These are phyloP conservation scores for Lactuca sativa DNA, from an alignment of 129 eudicot species.

Conservation along the genomic window DNA sequence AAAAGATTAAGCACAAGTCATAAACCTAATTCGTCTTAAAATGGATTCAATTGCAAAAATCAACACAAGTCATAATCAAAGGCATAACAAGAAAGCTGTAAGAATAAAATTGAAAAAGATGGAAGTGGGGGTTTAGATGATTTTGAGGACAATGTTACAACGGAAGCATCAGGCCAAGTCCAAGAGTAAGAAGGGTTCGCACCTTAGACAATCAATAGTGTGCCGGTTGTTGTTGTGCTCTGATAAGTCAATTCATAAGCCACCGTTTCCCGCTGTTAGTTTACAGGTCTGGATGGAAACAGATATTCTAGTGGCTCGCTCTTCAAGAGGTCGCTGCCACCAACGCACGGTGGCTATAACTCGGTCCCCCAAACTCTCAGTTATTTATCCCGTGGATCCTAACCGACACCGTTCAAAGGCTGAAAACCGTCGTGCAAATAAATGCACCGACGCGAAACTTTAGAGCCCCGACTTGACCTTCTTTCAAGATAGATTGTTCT, in stretches of 20 bases:
- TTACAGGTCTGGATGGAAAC: not conserved
- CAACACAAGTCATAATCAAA: too few relatives aligned
- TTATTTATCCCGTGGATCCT: slow-evolving; percentile 19
- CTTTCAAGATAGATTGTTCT: not conserved
- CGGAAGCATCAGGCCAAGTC: too few relatives aligned
- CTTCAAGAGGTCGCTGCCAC: not conserved
- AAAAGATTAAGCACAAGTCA: too few relatives aligned
- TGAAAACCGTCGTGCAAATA: not conserved
- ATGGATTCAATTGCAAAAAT: too few relatives aligned
- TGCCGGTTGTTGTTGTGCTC: slow-evolving; percentile 31
- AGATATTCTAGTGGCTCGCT: slow-evolving; percentile 16
- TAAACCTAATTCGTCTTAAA: too few relatives aligned
- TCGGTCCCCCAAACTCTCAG: slow-evolving; percentile 17
- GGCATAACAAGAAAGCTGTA: too few relatives aligned
- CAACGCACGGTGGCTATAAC: slow-evolving; percentile 26
- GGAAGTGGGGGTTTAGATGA: slow-evolving; percentile 17
- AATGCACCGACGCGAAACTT: not conserved
- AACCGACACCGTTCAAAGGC: slow-evolving; percentile 16
- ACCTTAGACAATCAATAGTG: slow-evolving; percentile 2
- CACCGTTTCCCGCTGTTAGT: not conserved
- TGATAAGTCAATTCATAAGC: slow-evolving; percentile 35
- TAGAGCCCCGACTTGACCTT: slow-evolving; percentile 23
- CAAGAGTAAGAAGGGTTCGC: slow-evolving; percentile 14
- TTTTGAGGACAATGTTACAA: not conserved
- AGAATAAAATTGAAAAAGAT: not conserved